phyloP scores from a whole-genome alignment of 139 green algal species.

The Picochlorum sp. region DNA sequence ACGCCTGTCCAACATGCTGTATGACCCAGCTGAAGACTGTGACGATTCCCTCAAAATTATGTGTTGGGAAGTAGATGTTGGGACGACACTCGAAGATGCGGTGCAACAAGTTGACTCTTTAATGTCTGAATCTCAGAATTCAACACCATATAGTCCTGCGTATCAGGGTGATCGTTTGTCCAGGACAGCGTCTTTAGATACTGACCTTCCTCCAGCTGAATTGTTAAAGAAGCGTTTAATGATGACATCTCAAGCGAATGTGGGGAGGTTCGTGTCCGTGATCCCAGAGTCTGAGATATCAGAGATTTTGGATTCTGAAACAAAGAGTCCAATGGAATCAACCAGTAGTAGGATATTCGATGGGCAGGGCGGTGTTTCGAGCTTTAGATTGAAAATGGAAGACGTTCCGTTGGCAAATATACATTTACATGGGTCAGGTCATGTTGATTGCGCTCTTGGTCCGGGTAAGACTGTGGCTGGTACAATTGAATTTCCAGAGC shows the following conservation, averaged over 20 bases:
- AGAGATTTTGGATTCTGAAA: neutral
- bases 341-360: neutral
- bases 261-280: neutral
- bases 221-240: neutral
- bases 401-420: neutral
- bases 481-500: neutral
- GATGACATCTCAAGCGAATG: neutral
- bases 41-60: conserved; percentile 20
- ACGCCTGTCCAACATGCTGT: neutral
- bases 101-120: conserved; percentile 22
- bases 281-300: neutral
- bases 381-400: neutral
- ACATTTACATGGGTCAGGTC: neutral
- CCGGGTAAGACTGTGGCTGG: neutral
- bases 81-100: conserved; percentile 26
- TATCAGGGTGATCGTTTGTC: neutral
- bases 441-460: neutral
- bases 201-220: neutral
- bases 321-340: no score
- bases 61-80: conserved; percentile 33
- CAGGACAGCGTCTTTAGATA: neutral
- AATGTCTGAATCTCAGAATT: neutral
- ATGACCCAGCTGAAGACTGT: neutral
- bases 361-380: neutral
- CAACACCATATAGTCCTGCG: neutral